Evolutionary conservation across 352 stramenopile genomes (phyloP).

Genomic region (Globisporangium recalcitrans): DNA sequence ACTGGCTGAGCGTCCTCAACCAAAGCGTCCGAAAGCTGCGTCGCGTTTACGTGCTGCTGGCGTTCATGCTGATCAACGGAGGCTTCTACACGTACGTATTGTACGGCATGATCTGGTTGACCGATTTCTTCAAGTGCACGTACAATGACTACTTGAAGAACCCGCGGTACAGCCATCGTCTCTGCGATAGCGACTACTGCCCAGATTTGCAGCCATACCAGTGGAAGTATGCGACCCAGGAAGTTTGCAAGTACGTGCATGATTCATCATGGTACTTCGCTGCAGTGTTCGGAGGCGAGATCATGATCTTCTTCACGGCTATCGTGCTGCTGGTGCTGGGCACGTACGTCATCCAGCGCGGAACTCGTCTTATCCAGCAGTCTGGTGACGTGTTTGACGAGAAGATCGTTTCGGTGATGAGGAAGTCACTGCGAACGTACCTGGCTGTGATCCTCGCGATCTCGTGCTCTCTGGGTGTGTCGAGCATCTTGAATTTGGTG

Average conservation of each 20-base stretch:
- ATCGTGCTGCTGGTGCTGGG: slow-evolving; percentile 63
- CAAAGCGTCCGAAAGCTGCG: slow-evolving; percentile 54
- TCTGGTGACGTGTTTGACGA: slow-evolving; percentile 73
- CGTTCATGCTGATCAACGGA: slow-evolving; percentile 60
- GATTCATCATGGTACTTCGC: slow-evolving; percentile 65
- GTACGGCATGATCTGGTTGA: slow-evolving; percentile 67
- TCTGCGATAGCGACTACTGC: slow-evolving; percentile 73
- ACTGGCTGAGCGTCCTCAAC: slow-evolving; percentile 75
- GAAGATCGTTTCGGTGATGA: slow-evolving; percentile 67
- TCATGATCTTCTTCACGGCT: slow-evolving; percentile 60
- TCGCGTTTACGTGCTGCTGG: slow-evolving; percentile 46
- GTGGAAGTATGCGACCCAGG: slow-evolving; percentile 65
- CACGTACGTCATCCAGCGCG: slow-evolving; percentile 61
- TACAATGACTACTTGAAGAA: slow-evolving; percentile 88
- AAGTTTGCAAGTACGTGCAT: slow-evolving; percentile 61
- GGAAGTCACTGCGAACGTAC: slow-evolving; percentile 76
- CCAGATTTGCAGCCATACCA: slow-evolving; percentile 75
- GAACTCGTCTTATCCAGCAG: slow-evolving; percentile 64
- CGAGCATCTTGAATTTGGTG: slow-evolving; percentile 56
- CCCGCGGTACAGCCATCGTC: slow-evolving; percentile 53
- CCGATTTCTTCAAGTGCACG: slow-evolving; percentile 77
- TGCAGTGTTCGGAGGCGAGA: slow-evolving; percentile 37
- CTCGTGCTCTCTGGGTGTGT: slow-evolving; percentile 54
- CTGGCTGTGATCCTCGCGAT: slow-evolving; percentile 70
- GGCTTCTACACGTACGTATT: slow-evolving; percentile 64